Percentiles rank a stretch among this genome's conserved stretches.
Evolutionary conservation across 2,329 filamentous ascomycete genomes (phyloP).

Genomic region (Diplodia mutila): DNA sequence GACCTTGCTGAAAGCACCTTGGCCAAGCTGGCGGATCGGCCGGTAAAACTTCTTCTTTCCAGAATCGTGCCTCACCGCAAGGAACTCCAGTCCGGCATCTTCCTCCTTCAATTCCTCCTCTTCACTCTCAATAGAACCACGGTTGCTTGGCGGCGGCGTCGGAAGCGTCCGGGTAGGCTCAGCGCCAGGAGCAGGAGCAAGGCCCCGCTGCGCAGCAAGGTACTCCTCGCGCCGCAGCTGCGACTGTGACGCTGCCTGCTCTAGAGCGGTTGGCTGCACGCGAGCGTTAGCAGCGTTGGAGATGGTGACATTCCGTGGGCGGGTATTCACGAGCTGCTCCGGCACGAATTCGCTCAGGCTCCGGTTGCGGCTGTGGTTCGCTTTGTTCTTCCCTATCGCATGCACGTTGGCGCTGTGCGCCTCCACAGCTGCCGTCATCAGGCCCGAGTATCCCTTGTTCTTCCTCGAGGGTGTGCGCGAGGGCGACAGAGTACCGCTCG

Average conservation of each 20-base stretch:
- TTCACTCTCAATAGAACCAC: constrained; percentile 60
- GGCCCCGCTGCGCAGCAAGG: constrained; percentile 75
- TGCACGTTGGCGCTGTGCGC: constrained; percentile 38
- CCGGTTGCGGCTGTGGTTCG: constrained; percentile 68
- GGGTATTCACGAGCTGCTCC: constrained; percentile 68
- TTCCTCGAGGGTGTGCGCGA: constrained; percentile 43
- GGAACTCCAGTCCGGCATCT: constrained; percentile 45
- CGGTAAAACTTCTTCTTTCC: constrained; percentile 80
- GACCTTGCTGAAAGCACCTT: constrained; percentile 95
- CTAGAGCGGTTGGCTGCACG: neutral
- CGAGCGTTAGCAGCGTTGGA: constrained; percentile 40
- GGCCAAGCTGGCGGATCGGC: constrained; percentile 77
- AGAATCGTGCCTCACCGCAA: constrained; percentile 57
- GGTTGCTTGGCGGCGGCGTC: constrained; percentile 78
- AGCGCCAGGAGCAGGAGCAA: constrained; percentile 45
- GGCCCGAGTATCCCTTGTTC: constrained; percentile 53
- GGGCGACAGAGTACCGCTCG: constrained; percentile 40
- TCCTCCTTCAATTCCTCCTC: constrained; percentile 51
- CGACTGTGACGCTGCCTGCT: constrained; percentile 44
- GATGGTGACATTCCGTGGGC: constrained; percentile 71
- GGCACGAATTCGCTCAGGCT: constrained; percentile 89
- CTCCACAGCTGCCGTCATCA: constrained; percentile 48
- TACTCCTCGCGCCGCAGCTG: constrained; percentile 76
- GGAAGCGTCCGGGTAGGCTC: constrained; percentile 51
- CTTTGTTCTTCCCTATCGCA: constrained; percentile 38